Evolutionary conservation across 1,284 basidiomycete genomes (phyloP).

Genomic region (Phylloboletellus chloephorus): DNA sequence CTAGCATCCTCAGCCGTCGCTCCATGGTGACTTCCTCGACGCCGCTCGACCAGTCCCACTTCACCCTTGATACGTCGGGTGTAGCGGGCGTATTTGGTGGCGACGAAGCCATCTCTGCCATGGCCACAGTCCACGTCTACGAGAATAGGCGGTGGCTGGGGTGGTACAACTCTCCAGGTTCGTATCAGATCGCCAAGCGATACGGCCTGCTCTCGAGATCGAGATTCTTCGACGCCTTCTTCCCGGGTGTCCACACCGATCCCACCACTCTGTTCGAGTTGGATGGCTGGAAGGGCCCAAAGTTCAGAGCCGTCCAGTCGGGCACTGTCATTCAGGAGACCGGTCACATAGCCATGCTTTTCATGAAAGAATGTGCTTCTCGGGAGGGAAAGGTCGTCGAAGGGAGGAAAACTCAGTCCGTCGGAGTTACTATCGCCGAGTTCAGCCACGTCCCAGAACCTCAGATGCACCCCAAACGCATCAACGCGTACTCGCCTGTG

Average conservation of each 20-base stretch:
- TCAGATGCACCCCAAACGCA: conserved; percentile 18
- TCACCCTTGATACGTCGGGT: conserved; percentile 27
- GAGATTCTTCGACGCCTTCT: conserved; percentile 29
- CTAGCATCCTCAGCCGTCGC: conserved; percentile 15
- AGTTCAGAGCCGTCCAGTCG: conserved; percentile 25
- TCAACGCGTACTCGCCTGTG: conserved; percentile 20
- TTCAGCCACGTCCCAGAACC: conserved; percentile 16
- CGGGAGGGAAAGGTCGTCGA: conserved; percentile 13
- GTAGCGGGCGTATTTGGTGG: conserved; percentile 32
- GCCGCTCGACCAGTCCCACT: conserved; percentile 18
- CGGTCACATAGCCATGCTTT: conserved; percentile 24
- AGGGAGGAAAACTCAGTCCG: conserved; percentile 22
- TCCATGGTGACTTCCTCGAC: conserved; percentile 11
- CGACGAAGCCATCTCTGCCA: conserved; percentile 33
- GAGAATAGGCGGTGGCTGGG: conserved; percentile 28
- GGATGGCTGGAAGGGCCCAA: conserved; percentile 27
- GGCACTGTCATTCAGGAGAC: conserved; percentile 28
- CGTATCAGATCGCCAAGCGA: conserved; percentile 30
- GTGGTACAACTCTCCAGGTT: conserved; percentile 36
- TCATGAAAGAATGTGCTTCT: conserved; percentile 20
- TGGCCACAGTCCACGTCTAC: conserved; percentile 33
- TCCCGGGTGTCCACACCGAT: conserved; percentile 28
- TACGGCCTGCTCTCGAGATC: conserved; percentile 27
- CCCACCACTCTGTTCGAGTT: conserved; percentile 27
- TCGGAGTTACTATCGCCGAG: conserved; percentile 26